Percentiles rank a stretch among this genome's conserved stretches.
phyloP scores from a whole-genome alignment of 371 early-diverging fungal species.

The Lichtheimia hyalospora region DNA sequence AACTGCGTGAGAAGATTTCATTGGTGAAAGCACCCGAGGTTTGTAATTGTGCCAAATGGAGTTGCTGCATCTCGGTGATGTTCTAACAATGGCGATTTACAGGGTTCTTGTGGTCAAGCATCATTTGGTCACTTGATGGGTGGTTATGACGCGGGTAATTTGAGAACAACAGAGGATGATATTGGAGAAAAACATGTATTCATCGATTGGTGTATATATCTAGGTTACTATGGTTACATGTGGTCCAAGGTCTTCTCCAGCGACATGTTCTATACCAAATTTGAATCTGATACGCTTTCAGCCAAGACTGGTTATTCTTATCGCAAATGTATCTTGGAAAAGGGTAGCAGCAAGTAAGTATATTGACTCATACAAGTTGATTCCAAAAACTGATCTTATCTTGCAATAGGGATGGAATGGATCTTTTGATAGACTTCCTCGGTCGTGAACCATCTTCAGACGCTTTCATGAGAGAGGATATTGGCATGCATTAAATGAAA shows the following conservation, averaged over 20 bases:
- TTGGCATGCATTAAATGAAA: slow-evolving; percentile 22
- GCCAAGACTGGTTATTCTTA: slow-evolving; percentile 59
- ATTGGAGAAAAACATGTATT: background rate
- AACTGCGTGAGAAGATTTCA: slow-evolving; percentile 65
- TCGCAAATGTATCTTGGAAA: slow-evolving; percentile 64
- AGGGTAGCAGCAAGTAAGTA: slow-evolving; percentile 67
- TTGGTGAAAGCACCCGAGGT: slow-evolving; percentile 56
- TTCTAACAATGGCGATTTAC: background rate
- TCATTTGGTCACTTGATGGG: slow-evolving; percentile 77
- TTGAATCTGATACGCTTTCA: slow-evolving; percentile 61
- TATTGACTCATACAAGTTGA: background rate
- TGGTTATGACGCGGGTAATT: slow-evolving; percentile 76
- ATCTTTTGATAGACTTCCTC: slow-evolving; percentile 72
- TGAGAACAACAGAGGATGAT: background rate
- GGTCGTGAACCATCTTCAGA: slow-evolving; percentile 82
- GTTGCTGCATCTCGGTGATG: background rate
- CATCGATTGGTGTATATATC: background rate
- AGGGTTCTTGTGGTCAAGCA: slow-evolving; percentile 52
- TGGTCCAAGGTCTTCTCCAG: slow-evolving; percentile 86
- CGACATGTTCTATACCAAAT: slow-evolving; percentile 83
- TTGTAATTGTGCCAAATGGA: background rate
- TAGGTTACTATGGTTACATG: slow-evolving; percentile 60
- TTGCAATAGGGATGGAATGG: slow-evolving; percentile 44
- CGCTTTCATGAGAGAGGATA: slow-evolving; percentile 68
- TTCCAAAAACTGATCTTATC: background rate